Base-by-base conservation (phyloP, 2,329 filamentous ascomycete species). In the Graphilbum ipis-grandicollis region DNA sequence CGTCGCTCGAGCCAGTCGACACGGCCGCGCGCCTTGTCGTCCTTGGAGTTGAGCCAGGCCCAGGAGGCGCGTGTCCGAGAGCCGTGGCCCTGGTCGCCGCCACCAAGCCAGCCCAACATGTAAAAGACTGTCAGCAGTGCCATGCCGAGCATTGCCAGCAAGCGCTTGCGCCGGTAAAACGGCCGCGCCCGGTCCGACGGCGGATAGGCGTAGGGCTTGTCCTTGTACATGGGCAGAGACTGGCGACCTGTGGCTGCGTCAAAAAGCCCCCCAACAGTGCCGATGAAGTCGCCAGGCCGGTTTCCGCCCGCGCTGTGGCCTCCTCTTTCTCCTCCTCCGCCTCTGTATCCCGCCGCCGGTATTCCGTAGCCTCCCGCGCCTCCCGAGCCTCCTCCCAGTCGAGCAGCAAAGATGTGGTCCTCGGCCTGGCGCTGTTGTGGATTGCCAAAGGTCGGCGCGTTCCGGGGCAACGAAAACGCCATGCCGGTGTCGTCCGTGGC, bases 201-300 rank as follows among this genome's bases (percentile, higher is more conserved):
- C 31, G 70, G 65, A 48, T 81, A 77, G 35, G 66, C 68, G 52
- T 82, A 90, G n/a, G 90, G 90, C 56, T 98, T 98, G 60, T 98
- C 90, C 59, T 98, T 98, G 63, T 98, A 98, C 80, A 96, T 86
- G 33, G 90, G 90, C 43, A 98, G 62, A 40, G 73, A 63, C 42
- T 54, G 61, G 19, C 33, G 29, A 59, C 49, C 43, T 55, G 19
- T 58, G n/a, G 29, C 29, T 12, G 29, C 69, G 28, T 75, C 71
- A 43, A 86, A 75, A 41, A 85, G 66, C 40, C 64, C 66, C 35
- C 68, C 69, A 26, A 83, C 62, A 43, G 69, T 72, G 47, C 70
- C 68, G 34, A 77, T 63, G 29, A 83, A 63, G 34, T 60, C 65
- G 41, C 60, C 57, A 17, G 29, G n/a, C 41, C 12, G 40, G 17